A percentile compares a stretch with the other conserved stretches of the same genome.
phyloP scores from a whole-genome alignment of 768 basidiomycete species.

The Tubosaeta sp. region DNA sequence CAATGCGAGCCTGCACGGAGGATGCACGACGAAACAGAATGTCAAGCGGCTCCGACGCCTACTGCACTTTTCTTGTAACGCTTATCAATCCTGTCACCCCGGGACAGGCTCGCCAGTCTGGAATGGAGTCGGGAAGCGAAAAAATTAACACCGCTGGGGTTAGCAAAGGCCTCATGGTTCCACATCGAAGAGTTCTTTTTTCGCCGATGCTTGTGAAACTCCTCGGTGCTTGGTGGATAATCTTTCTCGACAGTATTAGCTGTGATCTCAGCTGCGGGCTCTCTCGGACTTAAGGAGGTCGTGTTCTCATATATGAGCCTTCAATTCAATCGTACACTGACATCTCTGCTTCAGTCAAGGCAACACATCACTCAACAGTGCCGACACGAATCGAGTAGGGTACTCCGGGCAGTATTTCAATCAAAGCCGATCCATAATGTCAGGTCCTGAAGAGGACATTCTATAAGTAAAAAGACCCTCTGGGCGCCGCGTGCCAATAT shows the following conservation, averaged over 20 bases:
- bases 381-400: no score
- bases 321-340: not conserved
- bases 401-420: not conserved
- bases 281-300: not conserved
- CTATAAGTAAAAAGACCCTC: not conserved
- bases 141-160: not conserved
- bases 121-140: not conserved
- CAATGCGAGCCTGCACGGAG: not conserved
- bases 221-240: not conserved
- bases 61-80: not conserved
- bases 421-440: not conserved
- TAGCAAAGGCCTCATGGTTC: no score
- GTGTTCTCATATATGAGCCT: not conserved
- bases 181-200: not conserved
- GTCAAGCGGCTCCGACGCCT: not conserved
- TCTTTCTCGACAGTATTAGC: not conserved
- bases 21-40: no score
- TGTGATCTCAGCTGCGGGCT: not conserved
- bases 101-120: not conserved
- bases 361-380: no score
- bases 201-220: not conserved
- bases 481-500: not conserved
- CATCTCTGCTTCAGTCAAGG: no score
- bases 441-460: not conserved
- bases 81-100: not conserved